Evolutionary conservation across 2,329 filamentous ascomycete species (phyloP), one percentile per base, ranked within the genome.

Genomic region (Monilinia fructicola): DNA sequence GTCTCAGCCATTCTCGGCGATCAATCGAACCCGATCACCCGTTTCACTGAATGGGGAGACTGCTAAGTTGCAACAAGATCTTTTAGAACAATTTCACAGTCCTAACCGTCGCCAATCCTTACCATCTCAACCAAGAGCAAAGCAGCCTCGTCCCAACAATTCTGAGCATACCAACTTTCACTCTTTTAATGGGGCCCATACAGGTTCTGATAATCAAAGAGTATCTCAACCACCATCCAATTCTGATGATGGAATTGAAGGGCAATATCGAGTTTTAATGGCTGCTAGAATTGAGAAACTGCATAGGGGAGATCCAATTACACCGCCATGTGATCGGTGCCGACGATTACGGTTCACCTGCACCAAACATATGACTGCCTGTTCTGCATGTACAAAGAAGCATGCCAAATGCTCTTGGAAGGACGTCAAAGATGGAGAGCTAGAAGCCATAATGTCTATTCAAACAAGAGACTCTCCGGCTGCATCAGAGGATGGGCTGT

Each of bases 401-500:
- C 92, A 96, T 76, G 91, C 91, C 26, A 93, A 93, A 73, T 96
- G 92, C 76, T 88, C 87, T 18, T 96, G 92, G 92, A 90, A 88
- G 71, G 87, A 90, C 54, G 86, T 95, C n/a, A 87, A 86, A 21
- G 87, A 91, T 42, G 88, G 90, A 3, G 93, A 96, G 54, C 61
- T 76, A 16, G 70, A 72, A 48, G 64, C 64, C 9, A 61, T 38
- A 23, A 48, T 48, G 18, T n/a, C 28, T 31, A 26, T n/a, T 44
- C n/a, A 12, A 11, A 48, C 53, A 40, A 35, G 55, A 53, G 55
- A 61, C 7, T 66, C 64, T 31, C 56, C 55, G 4, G 64, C 26
- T 46, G 56, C 46, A 42, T 66, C 64, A 31, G 64, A 66, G 31
- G 64, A 66, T 61, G 55, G 64, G 5, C 16, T 66, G 21, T 54